Percentiles rank a stretch among this genome's conserved stretches.
phyloP scores from a whole-genome alignment of 2,329 filamentous ascomycete genomes.

The Aspergillus calidoustus region DNA sequence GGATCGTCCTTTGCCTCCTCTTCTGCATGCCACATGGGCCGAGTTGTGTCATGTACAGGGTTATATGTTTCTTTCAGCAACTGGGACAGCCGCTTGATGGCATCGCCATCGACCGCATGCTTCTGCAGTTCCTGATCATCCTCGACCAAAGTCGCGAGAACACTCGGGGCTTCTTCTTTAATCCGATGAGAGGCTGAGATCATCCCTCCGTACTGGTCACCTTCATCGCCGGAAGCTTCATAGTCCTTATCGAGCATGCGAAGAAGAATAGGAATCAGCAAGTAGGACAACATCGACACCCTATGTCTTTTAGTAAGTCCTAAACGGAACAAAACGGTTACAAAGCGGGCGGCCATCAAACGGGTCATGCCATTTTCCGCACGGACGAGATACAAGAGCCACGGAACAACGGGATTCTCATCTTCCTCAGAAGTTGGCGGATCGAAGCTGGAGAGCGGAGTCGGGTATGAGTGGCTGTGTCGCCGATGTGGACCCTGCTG shows the following conservation, averaged over 20 bases:
- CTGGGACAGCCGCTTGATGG: slow-evolving; percentile 65
- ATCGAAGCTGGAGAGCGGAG: slow-evolving; percentile 40
- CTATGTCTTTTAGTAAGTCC: slow-evolving; percentile 68
- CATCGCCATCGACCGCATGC: slow-evolving; percentile 73
- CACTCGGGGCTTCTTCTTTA: slow-evolving; percentile 72
- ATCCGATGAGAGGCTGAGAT: slow-evolving; percentile 56
- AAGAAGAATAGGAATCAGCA: slow-evolving; percentile 73
- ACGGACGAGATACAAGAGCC: slow-evolving; percentile 70
- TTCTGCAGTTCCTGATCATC: slow-evolving; percentile 81
- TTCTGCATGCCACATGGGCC: slow-evolving; percentile 60
- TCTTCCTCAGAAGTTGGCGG: slow-evolving; percentile 59
- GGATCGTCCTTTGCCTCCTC: slow-evolving; percentile 27
- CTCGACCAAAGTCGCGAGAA: slow-evolving; percentile 77
- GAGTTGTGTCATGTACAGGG: slow-evolving; percentile 53
- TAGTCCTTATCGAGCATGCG: slow-evolving; percentile 64
- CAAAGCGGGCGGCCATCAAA: slow-evolving; percentile 70
- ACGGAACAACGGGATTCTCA: slow-evolving; percentile 74
- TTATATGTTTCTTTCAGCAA: slow-evolving; percentile 71
- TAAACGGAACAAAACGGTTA: slow-evolving; percentile 71
- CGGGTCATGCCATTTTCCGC: slow-evolving; percentile 62
- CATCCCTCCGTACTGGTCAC: slow-evolving; percentile 42
- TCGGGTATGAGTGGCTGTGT: slow-evolving; percentile 41
- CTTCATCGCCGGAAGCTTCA: slow-evolving; percentile 44
- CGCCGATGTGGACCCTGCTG: slow-evolving; percentile 43
- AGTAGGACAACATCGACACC: slow-evolving; percentile 66